phyloP scores from a whole-genome alignment of 1,284 basidiomycete genomes.

The Apiotrichum gracile region DNA sequence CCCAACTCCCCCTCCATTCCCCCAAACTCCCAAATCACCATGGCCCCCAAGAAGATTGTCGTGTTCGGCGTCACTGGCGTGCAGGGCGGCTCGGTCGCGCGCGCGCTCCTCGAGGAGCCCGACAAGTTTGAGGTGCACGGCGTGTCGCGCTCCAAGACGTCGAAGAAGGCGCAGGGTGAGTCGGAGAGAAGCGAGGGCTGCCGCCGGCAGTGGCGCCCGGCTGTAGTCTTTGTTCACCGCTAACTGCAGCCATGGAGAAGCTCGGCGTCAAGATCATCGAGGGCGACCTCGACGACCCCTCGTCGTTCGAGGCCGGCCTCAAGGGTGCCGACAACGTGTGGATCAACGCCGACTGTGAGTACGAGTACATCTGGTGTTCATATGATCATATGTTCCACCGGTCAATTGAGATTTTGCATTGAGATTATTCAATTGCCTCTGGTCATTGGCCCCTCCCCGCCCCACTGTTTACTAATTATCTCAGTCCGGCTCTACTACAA shows the following conservation, averaged over 20 bases:
- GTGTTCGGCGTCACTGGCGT: slow-evolving; percentile 16
- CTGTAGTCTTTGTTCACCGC: too few relatives aligned
- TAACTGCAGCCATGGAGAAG: neutral
- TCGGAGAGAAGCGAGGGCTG: too few relatives aligned
- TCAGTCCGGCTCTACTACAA: slow-evolving; percentile 16
- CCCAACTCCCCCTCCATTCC: too few relatives aligned
- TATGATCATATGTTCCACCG: neutral
- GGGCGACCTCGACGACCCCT: slow-evolving; percentile 17
- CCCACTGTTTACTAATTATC: too few relatives aligned
- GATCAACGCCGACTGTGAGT: slow-evolving; percentile 28
- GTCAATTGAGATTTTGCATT: too few relatives aligned
- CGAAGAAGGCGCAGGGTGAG: slow-evolving; percentile 11
- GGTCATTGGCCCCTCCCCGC: too few relatives aligned
- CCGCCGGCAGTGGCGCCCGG: too few relatives aligned
- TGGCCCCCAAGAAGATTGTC: slow-evolving; percentile 3
- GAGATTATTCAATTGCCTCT: too few relatives aligned
- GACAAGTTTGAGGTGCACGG: slow-evolving; percentile 11
- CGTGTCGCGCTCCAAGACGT: slow-evolving; percentile 10
- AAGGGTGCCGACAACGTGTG: slow-evolving; percentile 23
- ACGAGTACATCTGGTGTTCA: neutral
- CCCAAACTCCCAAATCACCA: too few relatives aligned
- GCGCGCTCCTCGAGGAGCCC: slow-evolving; percentile 8
- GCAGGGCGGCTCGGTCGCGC: slow-evolving; percentile 11
- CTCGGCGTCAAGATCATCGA: slow-evolving; percentile 19
- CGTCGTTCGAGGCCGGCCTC: slow-evolving; percentile 16